phyloP scores from a whole-genome alignment of 345 rosid genomes.

The Theobroma cacao region DNA sequence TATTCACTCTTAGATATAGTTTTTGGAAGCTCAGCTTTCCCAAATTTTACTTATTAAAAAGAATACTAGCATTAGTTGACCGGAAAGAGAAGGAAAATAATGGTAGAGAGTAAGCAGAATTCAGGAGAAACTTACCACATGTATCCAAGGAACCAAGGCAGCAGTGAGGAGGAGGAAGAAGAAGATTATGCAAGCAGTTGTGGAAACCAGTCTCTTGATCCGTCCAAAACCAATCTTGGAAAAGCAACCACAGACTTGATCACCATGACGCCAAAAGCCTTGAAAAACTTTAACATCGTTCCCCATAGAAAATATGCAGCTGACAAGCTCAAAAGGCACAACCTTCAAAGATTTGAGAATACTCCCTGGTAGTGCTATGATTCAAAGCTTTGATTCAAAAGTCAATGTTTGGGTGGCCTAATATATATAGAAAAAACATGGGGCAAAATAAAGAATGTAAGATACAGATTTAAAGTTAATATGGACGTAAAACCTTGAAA shows the following conservation, averaged over 20 bases:
- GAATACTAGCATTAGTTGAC: too few relatives aligned
- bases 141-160: slow-evolving; percentile 28
- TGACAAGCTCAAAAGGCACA: not conserved
- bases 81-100: not conserved
- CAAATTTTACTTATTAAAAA: not conserved
- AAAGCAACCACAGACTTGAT: not conserved
- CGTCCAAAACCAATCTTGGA: not conserved
- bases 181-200: slow-evolving; percentile 27
- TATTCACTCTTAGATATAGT: too few relatives aligned
- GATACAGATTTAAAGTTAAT: not conserved
- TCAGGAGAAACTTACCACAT: slow-evolving; percentile 24
- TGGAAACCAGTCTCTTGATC: slow-evolving; percentile 28
- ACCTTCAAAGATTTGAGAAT: not conserved
- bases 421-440: not conserved
- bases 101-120: not conserved
- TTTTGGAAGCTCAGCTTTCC: too few relatives aligned
- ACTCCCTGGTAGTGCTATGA: not conserved
- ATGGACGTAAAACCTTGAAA: not conserved
- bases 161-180: slow-evolving; percentile 30
- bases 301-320: not conserved
- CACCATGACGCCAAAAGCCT: not conserved
- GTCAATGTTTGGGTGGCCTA: not conserved
- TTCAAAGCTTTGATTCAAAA: not conserved
- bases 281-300: not conserved
- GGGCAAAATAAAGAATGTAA: not conserved